Percentiles rank a stretch among this genome's conserved stretches.
Evolutionary conservation across 1,284 basidiomycete genomes (phyloP).

Genomic region (Coniferiporia weirii): DNA sequence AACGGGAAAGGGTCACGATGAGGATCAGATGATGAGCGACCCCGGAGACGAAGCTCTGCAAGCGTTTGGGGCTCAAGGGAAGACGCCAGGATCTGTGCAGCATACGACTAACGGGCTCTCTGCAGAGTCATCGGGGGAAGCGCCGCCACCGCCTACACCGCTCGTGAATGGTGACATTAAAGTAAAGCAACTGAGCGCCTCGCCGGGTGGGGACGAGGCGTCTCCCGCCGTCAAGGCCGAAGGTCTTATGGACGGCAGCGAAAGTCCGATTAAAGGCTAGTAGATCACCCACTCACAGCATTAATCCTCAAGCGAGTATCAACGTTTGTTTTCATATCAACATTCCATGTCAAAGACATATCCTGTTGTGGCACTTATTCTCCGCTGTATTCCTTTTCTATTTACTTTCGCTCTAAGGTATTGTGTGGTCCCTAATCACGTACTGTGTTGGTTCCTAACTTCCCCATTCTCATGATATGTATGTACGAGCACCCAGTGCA

Average conservation of each 20-base stretch:
- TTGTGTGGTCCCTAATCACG: neutral
- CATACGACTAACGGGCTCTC: slow-evolving; percentile 21
- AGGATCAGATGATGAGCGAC: slow-evolving; percentile 21
- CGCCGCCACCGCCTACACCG: slow-evolving; percentile 39
- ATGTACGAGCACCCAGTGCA: neutral
- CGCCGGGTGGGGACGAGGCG: slow-evolving; percentile 56
- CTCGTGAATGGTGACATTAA: slow-evolving; percentile 42
- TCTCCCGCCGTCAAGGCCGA: slow-evolving; percentile 57
- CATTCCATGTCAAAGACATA: neutral
- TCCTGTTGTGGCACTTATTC: neutral
- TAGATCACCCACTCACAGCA: neutral
- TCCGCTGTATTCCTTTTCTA: neutral
- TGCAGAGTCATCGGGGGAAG: slow-evolving; percentile 34
- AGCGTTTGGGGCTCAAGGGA: slow-evolving; percentile 18
- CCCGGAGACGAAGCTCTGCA: slow-evolving; percentile 25
- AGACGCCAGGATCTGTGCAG: slow-evolving; percentile 9
- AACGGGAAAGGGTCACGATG: slow-evolving; percentile 12
- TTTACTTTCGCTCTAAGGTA: neutral
- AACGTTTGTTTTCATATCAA: neutral
- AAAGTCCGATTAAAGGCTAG: slow-evolving; percentile 57
- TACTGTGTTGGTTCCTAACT: neutral
- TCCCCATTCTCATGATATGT: slow-evolving; percentile 6
- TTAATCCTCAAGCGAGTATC: neutral
- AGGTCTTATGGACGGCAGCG: slow-evolving; percentile 68
- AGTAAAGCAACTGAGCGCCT: slow-evolving; percentile 46